Base-by-base conservation (phyloP, 2,329 filamentous ascomycete genomes). In the Sclerotinia trifoliorum region DNA sequence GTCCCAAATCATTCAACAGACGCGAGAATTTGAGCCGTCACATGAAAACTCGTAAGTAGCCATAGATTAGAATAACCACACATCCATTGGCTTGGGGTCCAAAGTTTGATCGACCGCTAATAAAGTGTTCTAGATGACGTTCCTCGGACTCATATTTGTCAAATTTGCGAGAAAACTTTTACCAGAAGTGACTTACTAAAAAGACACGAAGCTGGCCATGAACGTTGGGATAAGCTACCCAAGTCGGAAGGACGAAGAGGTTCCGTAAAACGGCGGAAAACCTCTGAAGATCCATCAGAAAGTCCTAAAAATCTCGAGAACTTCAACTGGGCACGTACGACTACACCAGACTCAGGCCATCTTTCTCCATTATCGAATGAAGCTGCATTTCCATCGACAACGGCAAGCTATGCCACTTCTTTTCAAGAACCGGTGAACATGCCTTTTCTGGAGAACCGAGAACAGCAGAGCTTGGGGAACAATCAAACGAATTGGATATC, bases 131-230 rank as follows among this genome's bases (percentile, higher is more conserved):
- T 58, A 73, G 68, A 73, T 51, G 64, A 70, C 67, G 61, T 69
- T 24, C 58, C 68, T 24, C 58, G 67, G 13, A 70, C 72, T 21
- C 73, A 74, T 65, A 66, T 66, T 24, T 75, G 74, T 57, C 52
- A 61, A 52, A 73, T 72, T 67, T 75, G 74, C 42, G 68, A 70
- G 15, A 75, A 74, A 60, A 71, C 69, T 1, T 74, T 75, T 48
- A 74, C 73, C 1, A 69, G 74, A 39, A 75, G 73, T 56, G 74
- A 75, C 39, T 63, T 75, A 19, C 49, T 75, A 15, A 72, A 71
- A 35, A 67, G 74, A 7, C 74, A 75, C 66, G 69, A 74, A 52
- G 70, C 70, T 10, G 71, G 72, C 10, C 74, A 75, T 69, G 70
- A 70, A 32, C 55, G 73, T 67, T 74, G 72, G 72, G 72, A 73